Evolutionary conservation across 768 basidiomycete species (phyloP).

Genomic region (Amanita fuliginea): DNA sequence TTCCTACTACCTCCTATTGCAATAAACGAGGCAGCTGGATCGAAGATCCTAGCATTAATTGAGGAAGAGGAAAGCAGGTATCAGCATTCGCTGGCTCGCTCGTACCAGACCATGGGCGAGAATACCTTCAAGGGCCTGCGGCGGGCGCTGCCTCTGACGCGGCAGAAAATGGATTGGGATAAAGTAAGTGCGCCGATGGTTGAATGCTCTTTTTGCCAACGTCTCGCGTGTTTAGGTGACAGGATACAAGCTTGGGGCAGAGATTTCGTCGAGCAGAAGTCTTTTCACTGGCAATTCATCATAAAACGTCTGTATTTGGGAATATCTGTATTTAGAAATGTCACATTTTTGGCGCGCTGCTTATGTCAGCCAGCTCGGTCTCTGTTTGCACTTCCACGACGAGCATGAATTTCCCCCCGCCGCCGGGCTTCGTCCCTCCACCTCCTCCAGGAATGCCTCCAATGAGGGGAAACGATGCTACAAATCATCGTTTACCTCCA

Average conservation of each 20-base stretch:
- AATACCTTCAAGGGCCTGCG: constrained; percentile 89
- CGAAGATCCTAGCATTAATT: constrained; percentile 71
- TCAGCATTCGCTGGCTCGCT: constrained; percentile 67
- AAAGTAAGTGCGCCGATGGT: constrained; percentile 38
- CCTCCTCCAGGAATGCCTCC: constrained; percentile 45
- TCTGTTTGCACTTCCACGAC: constrained; percentile 21
- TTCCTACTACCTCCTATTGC: constrained; percentile 54
- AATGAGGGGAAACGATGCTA: constrained; percentile 20
- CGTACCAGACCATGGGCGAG: constrained; percentile 85
- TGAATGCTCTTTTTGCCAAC: background rate
- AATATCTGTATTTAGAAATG: background rate
- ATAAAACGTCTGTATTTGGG: constrained; percentile 3
- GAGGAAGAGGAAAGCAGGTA: constrained; percentile 73
- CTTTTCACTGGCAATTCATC: constrained; percentile 29
- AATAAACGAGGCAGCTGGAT: constrained; percentile 39
- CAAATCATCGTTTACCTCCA: constrained; percentile 31
- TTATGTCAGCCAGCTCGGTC: constrained; percentile 32
- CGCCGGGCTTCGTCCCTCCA: constrained; percentile 38
- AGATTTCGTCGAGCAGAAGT: constrained; percentile 58
- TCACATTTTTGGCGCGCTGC: constrained; percentile 17
- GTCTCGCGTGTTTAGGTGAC: constrained; percentile 22
- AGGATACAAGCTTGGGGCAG: constrained; percentile 68
- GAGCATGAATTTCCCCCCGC: constrained; percentile 49
- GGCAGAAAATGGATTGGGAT: constrained; percentile 95
- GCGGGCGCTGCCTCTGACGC: constrained; percentile 82